Evolutionary conservation across 208 protist genomes (phyloP).

Genomic region (Acanthamoeba healyi): DNA sequence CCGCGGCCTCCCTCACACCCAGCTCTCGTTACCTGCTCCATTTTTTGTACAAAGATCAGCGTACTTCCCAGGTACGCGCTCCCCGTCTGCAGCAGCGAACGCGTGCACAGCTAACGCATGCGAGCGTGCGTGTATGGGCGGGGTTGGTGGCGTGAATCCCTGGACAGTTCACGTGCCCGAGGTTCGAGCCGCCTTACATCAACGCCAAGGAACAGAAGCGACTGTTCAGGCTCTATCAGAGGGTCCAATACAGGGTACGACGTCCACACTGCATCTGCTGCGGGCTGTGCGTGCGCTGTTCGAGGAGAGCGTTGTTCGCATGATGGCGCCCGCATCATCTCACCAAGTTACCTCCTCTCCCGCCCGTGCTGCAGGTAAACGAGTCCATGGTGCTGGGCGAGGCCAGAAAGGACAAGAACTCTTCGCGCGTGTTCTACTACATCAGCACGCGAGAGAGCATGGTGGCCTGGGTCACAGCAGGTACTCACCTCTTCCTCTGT

Average conservation of each 20-base stretch:
- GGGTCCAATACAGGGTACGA: slow-evolving; percentile 72
- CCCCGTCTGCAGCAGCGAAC: too few relatives aligned
- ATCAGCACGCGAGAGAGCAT: slow-evolving; percentile 81
- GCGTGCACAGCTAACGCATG: too few relatives aligned
- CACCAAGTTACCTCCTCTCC: background rate
- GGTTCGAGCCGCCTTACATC: slow-evolving; percentile 46
- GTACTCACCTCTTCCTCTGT: background rate
- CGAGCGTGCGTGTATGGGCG: too few relatives aligned
- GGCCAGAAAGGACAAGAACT: background rate
- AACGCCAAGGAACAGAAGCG: slow-evolving; percentile 52
- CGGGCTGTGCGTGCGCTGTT: background rate
- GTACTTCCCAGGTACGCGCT: slow-evolving; percentile 25
- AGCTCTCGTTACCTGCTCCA: slow-evolving; percentile 44
- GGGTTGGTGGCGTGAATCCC: too few relatives aligned
- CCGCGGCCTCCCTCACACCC: background rate
- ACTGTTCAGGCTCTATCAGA: slow-evolving; percentile 83
- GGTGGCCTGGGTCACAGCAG: slow-evolving; percentile 79
- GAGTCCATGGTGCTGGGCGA: slow-evolving; percentile 35
- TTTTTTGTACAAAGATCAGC: slow-evolving; percentile 77
- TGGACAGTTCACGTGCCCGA: slow-evolving; percentile 33
- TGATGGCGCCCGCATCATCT: too few relatives aligned
- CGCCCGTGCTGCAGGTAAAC: background rate
- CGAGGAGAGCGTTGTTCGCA: too few relatives aligned
- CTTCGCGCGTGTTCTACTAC: slow-evolving; percentile 77
- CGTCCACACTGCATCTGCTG: background rate